Base-by-base conservation (phyloP, 805 yeast genomes). In the Cyberlindnera maritima region DNA sequence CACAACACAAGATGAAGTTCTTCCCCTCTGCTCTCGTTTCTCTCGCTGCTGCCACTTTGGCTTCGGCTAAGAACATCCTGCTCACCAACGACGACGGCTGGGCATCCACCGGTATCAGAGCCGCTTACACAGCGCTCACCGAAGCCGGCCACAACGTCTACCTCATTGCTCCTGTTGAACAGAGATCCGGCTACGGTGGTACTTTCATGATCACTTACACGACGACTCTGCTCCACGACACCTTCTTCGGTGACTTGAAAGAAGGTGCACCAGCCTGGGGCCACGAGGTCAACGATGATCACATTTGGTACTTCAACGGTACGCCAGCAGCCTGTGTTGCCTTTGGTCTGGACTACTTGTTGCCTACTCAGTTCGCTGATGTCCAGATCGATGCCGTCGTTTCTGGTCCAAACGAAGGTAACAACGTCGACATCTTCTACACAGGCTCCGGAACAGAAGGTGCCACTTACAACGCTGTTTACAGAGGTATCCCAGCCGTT, bases 31-130 rank as follows among this genome's bases (percentile, higher is more conserved):
- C 42, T 11, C 13, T 54, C 13, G n/a, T 42, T 18, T 15, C 48
- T 4, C 19, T 51, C 17, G 52, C 58, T 10, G 19, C 46, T 14
- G 44, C 48, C 19, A 17, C 51, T 13, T 12, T 49, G 1, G 49
- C 44, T 18, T 43, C 55, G 8, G 66, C 71, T 25, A 70, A 70
- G 53, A 72, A 74, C 59, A 72, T 75, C 49, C 59, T 77, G 21
- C 65, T 77, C 34, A 72, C 82, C 50, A 78, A 79, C 55, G 84
- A 79, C 57, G 84, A 79, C 53, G 74, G 77, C 15, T 79, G 79
- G 78, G 76, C 74, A 3, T 65, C 81, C 6, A 75, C 82, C 40
- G 77, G 77, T 57, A 75, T 79, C 57, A 72, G 83, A 59, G 80
- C 83, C 14, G 62, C 78, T 13, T 79, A 78, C 70, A 62, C 70